Evolutionary conservation across 768 basidiomycete species (phyloP).

Genomic region (Hysterangium stoloniferum): DNA sequence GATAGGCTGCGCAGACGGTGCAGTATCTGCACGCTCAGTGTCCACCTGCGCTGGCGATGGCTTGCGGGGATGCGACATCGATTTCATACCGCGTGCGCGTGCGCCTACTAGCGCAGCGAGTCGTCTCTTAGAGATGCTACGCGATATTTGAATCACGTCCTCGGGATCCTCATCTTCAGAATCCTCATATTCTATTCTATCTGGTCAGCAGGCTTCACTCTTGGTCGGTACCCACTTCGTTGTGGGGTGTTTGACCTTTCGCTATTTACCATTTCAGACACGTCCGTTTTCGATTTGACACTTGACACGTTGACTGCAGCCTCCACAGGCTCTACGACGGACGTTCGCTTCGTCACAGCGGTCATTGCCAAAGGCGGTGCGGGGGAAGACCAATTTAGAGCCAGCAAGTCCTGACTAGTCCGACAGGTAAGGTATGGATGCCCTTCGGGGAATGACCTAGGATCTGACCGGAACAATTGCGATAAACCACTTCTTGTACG

Average conservation of each 20-base stretch:
- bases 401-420: constrained; percentile 40
- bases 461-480: constrained; percentile 67
- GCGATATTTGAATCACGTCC: constrained; percentile 13
- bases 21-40: too few relatives aligned
- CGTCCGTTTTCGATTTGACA: background rate
- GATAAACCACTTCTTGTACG: constrained; percentile 50
- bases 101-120: constrained; percentile 14
- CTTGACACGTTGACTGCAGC: background rate
- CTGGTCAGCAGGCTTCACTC: constrained; percentile 14
- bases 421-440: constrained; percentile 52
- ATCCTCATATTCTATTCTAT: constrained; percentile 17
- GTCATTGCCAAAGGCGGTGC: constrained; percentile 17
- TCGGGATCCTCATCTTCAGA: constrained; percentile 17
- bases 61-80: too few relatives aligned
- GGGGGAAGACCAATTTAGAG: constrained; percentile 16
- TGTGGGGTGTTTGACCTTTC: background rate
- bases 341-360: constrained; percentile 21
- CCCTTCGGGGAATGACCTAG: constrained; percentile 45
- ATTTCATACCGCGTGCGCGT: too few relatives aligned
- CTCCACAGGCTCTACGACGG: constrained; percentile 12
- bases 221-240: constrained; percentile 13
- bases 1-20: background rate
- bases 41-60: background rate
- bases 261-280: background rate
- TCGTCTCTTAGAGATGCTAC: constrained; percentile 17